phyloP scores from a whole-genome alignment of 2,329 filamentous ascomycete species.

The Teratosphaeria pseudoeucalypti region DNA sequence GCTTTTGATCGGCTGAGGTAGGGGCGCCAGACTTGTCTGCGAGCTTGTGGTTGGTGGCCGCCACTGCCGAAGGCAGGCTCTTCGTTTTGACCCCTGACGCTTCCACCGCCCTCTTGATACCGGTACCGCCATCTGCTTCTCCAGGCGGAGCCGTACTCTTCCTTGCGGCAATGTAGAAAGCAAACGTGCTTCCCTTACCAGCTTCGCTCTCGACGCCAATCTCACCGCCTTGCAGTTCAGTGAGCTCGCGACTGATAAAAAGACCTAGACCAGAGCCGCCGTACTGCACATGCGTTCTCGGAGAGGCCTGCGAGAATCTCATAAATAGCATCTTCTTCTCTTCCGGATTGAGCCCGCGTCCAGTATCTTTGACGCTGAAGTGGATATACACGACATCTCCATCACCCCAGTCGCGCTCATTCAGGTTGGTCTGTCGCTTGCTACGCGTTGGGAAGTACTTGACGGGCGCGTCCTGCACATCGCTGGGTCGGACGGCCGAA shows the following conservation, averaged over 20 bases:
- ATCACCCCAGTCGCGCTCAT: conserved; percentile 55
- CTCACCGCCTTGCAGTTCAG: conserved; percentile 68
- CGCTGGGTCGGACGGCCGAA: conserved; percentile 40
- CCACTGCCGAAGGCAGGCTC: not conserved
- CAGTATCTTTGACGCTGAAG: conserved; percentile 68
- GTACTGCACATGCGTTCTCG: conserved; percentile 66
- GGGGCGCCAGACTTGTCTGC: not conserved
- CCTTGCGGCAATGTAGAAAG: conserved; percentile 63
- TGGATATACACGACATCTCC: conserved; percentile 57
- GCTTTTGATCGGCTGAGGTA: conserved; percentile 1
- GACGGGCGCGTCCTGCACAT: conserved; percentile 36
- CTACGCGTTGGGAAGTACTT: conserved; percentile 52
- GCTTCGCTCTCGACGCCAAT: conserved; percentile 62
- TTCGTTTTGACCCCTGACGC: not conserved
- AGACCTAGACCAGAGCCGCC: conserved; percentile 69
- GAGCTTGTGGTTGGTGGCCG: not conserved
- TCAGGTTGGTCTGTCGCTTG: conserved; percentile 35
- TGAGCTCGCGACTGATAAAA: conserved; percentile 70
- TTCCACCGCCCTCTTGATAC: conserved; percentile 1
- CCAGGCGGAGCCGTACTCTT: conserved; percentile 35
- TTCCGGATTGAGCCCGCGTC: conserved; percentile 53
- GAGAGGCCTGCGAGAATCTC: conserved; percentile 67
- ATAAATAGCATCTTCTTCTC: conserved; percentile 69
- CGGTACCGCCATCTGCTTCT: conserved; percentile 1
- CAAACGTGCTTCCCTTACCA: conserved; percentile 63